These are phyloP conservation scores for Suillus fuscotomentosus DNA, from an alignment of 768 basidiomycete species.

Conservation along the genomic window DNA sequence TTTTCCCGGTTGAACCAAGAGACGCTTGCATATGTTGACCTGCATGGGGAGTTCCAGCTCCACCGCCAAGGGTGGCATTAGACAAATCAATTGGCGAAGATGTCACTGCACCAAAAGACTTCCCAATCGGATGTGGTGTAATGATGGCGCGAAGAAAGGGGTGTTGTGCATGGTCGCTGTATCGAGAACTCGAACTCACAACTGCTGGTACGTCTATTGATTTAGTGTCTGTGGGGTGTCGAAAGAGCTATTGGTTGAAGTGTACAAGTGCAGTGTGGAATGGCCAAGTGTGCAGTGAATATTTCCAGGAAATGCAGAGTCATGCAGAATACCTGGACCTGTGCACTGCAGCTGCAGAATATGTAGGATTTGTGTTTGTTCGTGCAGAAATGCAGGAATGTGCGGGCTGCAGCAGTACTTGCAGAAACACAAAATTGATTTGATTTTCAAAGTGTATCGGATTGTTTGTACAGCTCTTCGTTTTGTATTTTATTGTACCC, in stretches of 20 bases:
- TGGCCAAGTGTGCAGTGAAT: not conserved
- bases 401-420: not conserved
- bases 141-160: too few species aligned
- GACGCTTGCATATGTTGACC: slow-evolving; percentile 59
- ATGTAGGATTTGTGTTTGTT: not conserved
- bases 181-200: too few species aligned
- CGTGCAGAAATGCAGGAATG: not conserved
- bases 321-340: not conserved
- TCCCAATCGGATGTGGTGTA: too few species aligned
- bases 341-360: not conserved
- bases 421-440: not conserved
- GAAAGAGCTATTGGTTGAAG: not conserved
- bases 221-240: too few species aligned
- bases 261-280: not conserved
- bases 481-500: too few species aligned
- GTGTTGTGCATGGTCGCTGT: too few species aligned
- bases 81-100: slow-evolving; percentile 50
- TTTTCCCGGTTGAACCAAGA: slow-evolving; percentile 23
- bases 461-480: too few species aligned
- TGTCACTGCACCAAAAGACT: slow-evolving; percentile 33
- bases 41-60: slow-evolving; percentile 61
- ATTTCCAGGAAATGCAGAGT: not conserved
- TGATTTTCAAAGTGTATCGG: not conserved
- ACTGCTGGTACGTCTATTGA: too few species aligned
- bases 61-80: slow-evolving; percentile 49